Conservation (phyloP, 129 eudicot species). For the Helichrysum umbraculigerum region DNA sequence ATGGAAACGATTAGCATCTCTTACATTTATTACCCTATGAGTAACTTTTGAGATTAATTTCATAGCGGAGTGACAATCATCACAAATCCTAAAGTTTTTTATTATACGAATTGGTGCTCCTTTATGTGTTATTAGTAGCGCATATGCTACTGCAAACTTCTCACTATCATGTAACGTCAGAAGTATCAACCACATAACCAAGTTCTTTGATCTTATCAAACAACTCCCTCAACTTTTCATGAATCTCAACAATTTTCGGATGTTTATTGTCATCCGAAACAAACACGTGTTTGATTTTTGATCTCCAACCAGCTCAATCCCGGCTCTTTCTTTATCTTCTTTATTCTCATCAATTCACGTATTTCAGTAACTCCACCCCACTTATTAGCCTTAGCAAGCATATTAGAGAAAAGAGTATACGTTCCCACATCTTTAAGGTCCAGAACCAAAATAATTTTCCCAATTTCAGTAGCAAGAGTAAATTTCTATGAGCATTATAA, state of each 20-base stretch:
- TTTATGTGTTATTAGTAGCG: slow-evolving; percentile 54
- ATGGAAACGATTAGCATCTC: slow-evolving; percentile 33
- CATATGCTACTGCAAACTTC: slow-evolving; percentile 67
- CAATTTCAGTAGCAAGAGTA: slow-evolving; percentile 50
- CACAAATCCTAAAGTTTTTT: slow-evolving; percentile 28
- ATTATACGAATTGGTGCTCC: slow-evolving; percentile 44
- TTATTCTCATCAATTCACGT: slow-evolving; percentile 18
- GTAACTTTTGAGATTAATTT: slow-evolving; percentile 55
- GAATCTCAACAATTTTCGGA: slow-evolving; percentile 51
- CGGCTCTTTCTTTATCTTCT: slow-evolving; percentile 31
- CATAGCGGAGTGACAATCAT: slow-evolving; percentile 55
- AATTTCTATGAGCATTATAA: slow-evolving; percentile 57
- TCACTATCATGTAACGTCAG: slow-evolving; percentile 68
- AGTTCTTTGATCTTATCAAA: slow-evolving; percentile 44
- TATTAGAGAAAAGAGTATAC: slow-evolving; percentile 52
- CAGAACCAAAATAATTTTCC: slow-evolving; percentile 41
- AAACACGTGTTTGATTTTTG: slow-evolving; percentile 32
- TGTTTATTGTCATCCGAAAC: slow-evolving; percentile 52
- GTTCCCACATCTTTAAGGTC: slow-evolving; percentile 63
- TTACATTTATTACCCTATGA: slow-evolving; percentile 39
- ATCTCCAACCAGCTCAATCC: slow-evolving; percentile 32
- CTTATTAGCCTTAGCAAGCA: slow-evolving; percentile 57
- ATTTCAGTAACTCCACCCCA: slow-evolving; percentile 14
- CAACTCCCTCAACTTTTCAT: slow-evolving; percentile 53
- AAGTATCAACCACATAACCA: slow-evolving; percentile 57